A percentile compares a stretch with the other conserved stretches of the same genome.
Conservation (phyloP, 1,284 basidiomycete species). For the Dichomitus squalens region DNA sequence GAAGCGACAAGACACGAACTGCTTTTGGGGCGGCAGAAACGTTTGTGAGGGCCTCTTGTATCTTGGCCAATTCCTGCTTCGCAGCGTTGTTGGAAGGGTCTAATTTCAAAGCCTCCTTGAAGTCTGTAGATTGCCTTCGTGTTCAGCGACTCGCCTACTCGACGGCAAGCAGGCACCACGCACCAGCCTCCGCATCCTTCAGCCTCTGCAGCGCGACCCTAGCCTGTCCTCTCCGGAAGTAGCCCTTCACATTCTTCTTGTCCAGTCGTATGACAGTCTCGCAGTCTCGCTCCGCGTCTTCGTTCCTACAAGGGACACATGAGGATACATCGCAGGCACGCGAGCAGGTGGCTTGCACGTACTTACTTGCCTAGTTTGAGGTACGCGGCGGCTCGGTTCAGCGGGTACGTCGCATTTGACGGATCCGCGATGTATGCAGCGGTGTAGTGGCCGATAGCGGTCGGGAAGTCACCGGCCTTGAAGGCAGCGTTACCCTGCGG, state of each 20-base stretch:
- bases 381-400: conserved; percentile 84
- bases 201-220: conserved; percentile 52
- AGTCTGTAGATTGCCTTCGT: conserved; percentile 45
- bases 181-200: conserved; percentile 59
- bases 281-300: conserved; percentile 78
- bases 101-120: conserved; percentile 52
- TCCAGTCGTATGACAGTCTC: conserved; percentile 54
- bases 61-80: conserved; percentile 54
- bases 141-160: background rate
- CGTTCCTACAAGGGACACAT: conserved; percentile 45
- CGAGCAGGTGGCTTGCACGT: conserved; percentile 11
- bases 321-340: conserved; percentile 10
- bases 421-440: conserved; percentile 68
- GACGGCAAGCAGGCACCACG: conserved; percentile 21
- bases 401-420: conserved; percentile 64
- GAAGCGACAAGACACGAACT: conserved; percentile 15
- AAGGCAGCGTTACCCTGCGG: conserved; percentile 62
- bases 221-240: conserved; percentile 75
- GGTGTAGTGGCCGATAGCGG: conserved; percentile 71
- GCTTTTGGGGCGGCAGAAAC: conserved; percentile 34
- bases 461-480: conserved; percentile 52
- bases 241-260: conserved; percentile 66
- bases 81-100: conserved; percentile 64
- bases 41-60: conserved; percentile 40
- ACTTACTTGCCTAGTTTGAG: conserved; percentile 85